These are phyloP conservation scores for Claviceps maximensis DNA, from an alignment of 2,329 filamentous ascomycete genomes.

Conservation along the genomic window DNA sequence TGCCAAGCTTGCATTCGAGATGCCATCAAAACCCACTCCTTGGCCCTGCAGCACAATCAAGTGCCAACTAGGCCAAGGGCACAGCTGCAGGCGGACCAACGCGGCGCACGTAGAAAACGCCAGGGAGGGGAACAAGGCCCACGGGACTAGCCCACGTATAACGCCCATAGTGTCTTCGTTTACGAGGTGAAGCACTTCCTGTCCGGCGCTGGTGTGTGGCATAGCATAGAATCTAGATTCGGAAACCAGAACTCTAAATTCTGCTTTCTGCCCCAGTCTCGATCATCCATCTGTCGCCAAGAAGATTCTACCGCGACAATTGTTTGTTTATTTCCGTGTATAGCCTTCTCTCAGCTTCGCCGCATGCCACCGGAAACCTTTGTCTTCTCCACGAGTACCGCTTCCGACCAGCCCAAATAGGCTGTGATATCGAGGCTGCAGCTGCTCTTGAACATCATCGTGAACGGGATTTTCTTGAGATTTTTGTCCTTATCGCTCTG, in stretches of 20 bases:
- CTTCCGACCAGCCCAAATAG: conserved; percentile 3
- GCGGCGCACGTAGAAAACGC: conserved; percentile 4
- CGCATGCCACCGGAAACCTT: conserved; percentile 2
- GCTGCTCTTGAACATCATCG: background rate
- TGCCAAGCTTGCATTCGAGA: conserved; percentile 1
- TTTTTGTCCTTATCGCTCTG: background rate
- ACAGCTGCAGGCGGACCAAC: conserved; percentile 3
- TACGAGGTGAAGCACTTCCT: background rate
- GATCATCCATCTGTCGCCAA: background rate
- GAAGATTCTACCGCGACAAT: background rate
- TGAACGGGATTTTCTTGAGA: background rate
- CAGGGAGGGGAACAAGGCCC: conserved; percentile 5
- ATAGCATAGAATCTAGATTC: background rate
- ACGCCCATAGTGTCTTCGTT: conserved; percentile 1
- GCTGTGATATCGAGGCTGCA: background rate
- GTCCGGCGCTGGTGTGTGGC: background rate
- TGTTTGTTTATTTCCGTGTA: background rate
- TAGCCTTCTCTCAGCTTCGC: conserved; percentile 2
- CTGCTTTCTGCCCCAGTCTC: background rate
- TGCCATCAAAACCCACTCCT: conserved; percentile 9
- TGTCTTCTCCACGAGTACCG: conserved; percentile 6
- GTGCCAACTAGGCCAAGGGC: conserved; percentile 6
- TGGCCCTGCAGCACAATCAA: conserved; percentile 8
- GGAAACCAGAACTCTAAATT: background rate
- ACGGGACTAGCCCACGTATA: conserved; percentile 4